Conservation (phyloP, 2,329 filamentous ascomycete genomes). For the Exophiala calicioides region DNA sequence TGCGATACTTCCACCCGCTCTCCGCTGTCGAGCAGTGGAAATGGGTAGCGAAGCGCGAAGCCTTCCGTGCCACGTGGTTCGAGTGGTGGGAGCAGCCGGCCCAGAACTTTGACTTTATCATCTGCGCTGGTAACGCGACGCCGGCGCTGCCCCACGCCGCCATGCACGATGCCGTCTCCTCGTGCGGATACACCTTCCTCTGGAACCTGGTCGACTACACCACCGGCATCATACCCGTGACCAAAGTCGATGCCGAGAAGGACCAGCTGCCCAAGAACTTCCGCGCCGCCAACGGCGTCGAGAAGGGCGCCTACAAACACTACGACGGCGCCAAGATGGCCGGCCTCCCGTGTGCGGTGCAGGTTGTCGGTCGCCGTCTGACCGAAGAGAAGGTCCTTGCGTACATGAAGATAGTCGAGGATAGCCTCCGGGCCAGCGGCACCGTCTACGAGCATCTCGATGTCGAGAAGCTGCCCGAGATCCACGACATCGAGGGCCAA, state of each 20-base stretch:
- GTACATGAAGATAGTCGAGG: conserved; percentile 76
- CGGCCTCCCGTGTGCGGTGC: conserved; percentile 81
- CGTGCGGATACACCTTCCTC: conserved; percentile 89
- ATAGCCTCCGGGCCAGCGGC: conserved; percentile 62
- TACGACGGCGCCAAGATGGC: conserved; percentile 84
- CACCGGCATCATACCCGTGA: conserved; percentile 78
- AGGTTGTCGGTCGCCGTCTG: conserved; percentile 75
- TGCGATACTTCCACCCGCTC: conserved; percentile 73
- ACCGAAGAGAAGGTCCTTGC: conserved; percentile 87
- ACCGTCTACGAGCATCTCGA: conserved; percentile 54
- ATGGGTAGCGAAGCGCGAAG: conserved; percentile 73
- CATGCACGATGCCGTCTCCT: conserved; percentile 82
- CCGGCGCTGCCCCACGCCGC: conserved; percentile 83
- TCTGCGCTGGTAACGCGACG: conserved; percentile 85
- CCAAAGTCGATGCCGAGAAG: conserved; percentile 74
- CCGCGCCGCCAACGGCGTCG: conserved; percentile 71
- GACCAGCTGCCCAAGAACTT: conserved; percentile 57
- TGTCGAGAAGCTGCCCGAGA: conserved; percentile 37
- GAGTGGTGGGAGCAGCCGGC: conserved; percentile 75
- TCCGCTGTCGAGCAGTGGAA: conserved; percentile 79
- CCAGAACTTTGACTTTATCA: conserved; percentile 74
- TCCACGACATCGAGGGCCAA: conserved; percentile 9
- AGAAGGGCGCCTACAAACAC: conserved; percentile 78
- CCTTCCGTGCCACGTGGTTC: conserved; percentile 76
- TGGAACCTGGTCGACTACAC: conserved; percentile 94